Evolutionary conservation across 306 rosid species (phyloP).

Genomic region (Crataegus laevigata): DNA sequence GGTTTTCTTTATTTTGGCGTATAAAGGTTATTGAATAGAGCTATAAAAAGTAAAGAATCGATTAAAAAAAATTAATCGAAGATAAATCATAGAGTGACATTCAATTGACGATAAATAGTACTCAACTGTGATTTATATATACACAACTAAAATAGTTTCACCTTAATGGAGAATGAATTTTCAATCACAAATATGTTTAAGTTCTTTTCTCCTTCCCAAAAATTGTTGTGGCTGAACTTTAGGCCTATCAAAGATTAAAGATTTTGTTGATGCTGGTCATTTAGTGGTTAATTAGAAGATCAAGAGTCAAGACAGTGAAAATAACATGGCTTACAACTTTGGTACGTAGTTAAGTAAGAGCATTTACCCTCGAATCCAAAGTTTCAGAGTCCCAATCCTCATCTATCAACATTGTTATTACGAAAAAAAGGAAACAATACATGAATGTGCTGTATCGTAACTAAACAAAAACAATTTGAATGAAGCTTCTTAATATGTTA

Average conservation of each 20-base stretch:
- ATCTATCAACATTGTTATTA: not conserved
- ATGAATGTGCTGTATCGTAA: not conserved
- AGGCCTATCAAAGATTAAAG: not conserved
- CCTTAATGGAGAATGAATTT: not conserved
- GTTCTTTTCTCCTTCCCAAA: not conserved
- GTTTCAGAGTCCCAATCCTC: not conserved
- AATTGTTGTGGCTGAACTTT: not conserved
- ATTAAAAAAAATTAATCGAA: too few relatives aligned
- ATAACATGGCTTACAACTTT: too few relatives aligned
- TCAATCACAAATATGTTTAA: not conserved
- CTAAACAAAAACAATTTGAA: not conserved
- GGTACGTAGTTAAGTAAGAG: too few relatives aligned
- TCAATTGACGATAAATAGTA: too few relatives aligned
- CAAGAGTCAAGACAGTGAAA: too few relatives aligned
- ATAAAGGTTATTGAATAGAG: too few relatives aligned
- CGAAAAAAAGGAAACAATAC: not conserved
- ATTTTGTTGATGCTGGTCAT: not conserved
- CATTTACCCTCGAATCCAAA: too few relatives aligned
- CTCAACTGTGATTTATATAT: too few relatives aligned
- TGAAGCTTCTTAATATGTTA: not conserved
- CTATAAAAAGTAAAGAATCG: too few relatives aligned
- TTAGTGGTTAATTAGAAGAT: not conserved
- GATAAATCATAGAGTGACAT: accelerated
- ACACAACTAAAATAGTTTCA: not conserved
- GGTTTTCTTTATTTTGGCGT: too few relatives aligned